These are phyloP conservation scores for Datura wrightii DNA, from an alignment of 257 asterid species.

Conservation along the genomic window DNA sequence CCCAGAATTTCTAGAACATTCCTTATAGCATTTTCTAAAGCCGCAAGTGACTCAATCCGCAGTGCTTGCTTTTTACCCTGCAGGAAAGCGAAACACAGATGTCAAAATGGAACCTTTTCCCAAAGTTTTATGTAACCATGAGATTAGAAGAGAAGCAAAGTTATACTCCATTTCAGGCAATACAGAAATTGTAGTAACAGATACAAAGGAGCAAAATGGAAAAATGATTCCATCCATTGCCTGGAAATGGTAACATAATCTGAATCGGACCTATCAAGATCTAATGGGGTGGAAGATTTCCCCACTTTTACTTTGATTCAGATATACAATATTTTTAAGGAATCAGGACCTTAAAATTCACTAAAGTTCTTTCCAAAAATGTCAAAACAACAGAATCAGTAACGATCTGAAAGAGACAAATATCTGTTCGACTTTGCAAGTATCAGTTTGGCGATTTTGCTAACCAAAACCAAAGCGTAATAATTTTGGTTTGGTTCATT, in stretches of 20 bases:
- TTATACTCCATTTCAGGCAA: neutral
- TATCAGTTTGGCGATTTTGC: neutral
- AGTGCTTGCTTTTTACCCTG: conserved; percentile 93
- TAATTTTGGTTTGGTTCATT: neutral
- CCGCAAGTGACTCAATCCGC: conserved; percentile 75
- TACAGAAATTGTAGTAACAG: neutral
- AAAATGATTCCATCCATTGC: neutral
- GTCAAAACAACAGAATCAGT: neutral
- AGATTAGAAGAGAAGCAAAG: neutral
- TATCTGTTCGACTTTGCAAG: neutral
- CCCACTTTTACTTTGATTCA: neutral
- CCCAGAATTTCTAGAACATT: conserved; percentile 69
- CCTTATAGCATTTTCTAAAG: conserved; percentile 64
- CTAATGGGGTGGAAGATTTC: neutral
- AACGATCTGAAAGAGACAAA: neutral
- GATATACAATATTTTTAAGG: neutral
- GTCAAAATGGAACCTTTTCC: neutral
- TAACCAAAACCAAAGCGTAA: neutral
- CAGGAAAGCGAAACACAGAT: conserved; percentile 24
- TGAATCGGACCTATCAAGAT: neutral
- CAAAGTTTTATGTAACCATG: neutral
- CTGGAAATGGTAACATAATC: conserved; percentile 17
- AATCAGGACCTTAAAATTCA: neutral
- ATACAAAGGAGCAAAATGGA: neutral
- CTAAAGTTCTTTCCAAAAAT: neutral